Conservation (phyloP, 2,329 filamentous ascomycete species). For the Leptographium radiaticola region DNA sequence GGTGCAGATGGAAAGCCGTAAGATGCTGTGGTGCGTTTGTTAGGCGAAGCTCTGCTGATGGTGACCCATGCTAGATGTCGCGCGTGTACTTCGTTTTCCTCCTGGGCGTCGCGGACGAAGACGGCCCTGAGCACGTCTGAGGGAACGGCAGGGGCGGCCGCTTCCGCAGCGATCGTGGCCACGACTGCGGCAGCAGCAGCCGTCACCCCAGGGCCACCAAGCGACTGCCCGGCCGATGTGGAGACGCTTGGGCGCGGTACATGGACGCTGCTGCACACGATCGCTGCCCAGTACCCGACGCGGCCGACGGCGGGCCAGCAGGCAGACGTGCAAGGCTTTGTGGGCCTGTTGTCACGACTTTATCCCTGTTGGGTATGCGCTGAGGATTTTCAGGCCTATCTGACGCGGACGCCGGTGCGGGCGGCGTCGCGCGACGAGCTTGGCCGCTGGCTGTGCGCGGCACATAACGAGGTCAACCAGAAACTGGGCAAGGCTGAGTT, state of each 20-base stretch:
- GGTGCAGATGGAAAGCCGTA: constrained; percentile 78
- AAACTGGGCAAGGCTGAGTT: constrained; percentile 88
- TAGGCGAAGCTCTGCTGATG: neutral
- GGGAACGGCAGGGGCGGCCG: constrained; percentile 17
- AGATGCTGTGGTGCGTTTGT: constrained; percentile 18
- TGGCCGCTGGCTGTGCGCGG: constrained; percentile 71
- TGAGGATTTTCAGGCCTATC: constrained; percentile 77
- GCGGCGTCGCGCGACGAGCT: constrained; percentile 53
- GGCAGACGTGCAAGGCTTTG: constrained; percentile 62
- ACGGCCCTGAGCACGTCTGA: constrained; percentile 21
- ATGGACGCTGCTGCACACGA: constrained; percentile 88
- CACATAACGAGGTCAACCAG: constrained; percentile 75
- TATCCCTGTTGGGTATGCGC: constrained; percentile 97
- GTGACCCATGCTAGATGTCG: constrained; percentile 43
- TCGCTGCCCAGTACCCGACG: constrained; percentile 76
- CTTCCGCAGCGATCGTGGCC: constrained; percentile 13
- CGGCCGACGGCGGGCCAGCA: constrained; percentile 57
- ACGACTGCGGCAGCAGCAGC: constrained; percentile 20
- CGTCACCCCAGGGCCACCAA: constrained; percentile 24
- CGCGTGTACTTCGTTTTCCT: constrained; percentile 54
- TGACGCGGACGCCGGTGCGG: constrained; percentile 55
- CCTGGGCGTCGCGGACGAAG: constrained; percentile 43
- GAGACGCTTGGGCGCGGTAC: constrained; percentile 73
- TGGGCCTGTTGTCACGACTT: constrained; percentile 67
- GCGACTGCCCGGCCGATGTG: constrained; percentile 83